phyloP scores from a whole-genome alignment of 495 filamentous ascomycete species.

The Aspergillus mulundensis region DNA sequence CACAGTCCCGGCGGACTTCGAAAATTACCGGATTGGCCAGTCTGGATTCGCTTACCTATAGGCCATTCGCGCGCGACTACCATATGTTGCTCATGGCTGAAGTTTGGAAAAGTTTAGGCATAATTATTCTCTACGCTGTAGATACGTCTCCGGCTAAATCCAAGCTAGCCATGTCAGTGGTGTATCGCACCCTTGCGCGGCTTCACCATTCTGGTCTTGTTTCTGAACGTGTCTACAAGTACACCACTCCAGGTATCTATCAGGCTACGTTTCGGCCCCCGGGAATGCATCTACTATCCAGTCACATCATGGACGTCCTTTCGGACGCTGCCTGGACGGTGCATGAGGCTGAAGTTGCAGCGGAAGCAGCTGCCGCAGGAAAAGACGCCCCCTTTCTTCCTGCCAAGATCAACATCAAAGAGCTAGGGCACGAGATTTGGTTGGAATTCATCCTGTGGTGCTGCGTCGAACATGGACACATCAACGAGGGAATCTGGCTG shows the following conservation, averaged over 20 bases:
- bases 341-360: slow-evolving; percentile 43
- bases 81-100: slow-evolving; percentile 28
- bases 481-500: slow-evolving; percentile 49
- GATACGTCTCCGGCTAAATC: slow-evolving; percentile 35
- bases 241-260: slow-evolving; percentile 29
- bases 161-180: slow-evolving; percentile 50
- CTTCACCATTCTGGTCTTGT: slow-evolving; percentile 56
- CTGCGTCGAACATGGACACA: slow-evolving; percentile 59
- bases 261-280: slow-evolving; percentile 50
- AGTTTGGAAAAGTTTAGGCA: slow-evolving; percentile 45
- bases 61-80: slow-evolving; percentile 23
- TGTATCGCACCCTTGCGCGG: slow-evolving; percentile 56
- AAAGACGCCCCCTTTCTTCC: slow-evolving; percentile 49
- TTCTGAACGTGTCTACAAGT: slow-evolving; percentile 56
- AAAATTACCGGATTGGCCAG: slow-evolving; percentile 1
- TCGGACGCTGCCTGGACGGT: slow-evolving; percentile 60
- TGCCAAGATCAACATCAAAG: slow-evolving; percentile 47
- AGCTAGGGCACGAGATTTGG: slow-evolving; percentile 59
- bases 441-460: slow-evolving; percentile 64
- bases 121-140: slow-evolving; percentile 51
- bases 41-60: slow-evolving; percentile 24
- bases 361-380: slow-evolving; percentile 42
- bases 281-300: slow-evolving; percentile 52
- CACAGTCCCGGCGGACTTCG: not conserved
- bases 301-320: slow-evolving; percentile 55